Evolutionary conservation across 2,329 filamentous ascomycete genomes (phyloP), one percentile per base, ranked within the genome.

Genomic region (Trichoderma lentiforme): DNA sequence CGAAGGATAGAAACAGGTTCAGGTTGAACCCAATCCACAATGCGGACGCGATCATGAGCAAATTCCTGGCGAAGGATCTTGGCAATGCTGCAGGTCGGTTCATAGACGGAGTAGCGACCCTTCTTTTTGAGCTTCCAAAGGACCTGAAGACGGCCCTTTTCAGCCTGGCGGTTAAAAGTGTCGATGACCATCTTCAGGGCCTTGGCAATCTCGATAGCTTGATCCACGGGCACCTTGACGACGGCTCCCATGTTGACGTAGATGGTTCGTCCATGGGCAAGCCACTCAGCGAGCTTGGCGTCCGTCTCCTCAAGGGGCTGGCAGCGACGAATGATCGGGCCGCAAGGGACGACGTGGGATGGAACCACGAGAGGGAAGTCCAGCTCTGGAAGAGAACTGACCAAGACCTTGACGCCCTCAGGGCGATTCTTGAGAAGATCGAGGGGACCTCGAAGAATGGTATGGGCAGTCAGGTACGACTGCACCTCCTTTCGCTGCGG

Each of bases 241-340:
- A 82, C 78, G 0, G 84, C 84, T 0, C 86, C 86, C 1, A 87
- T 76, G 72, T 85, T 86, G 39, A 88, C 79, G n/a, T 86, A 80
- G 0, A 88, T 76, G 0, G 84, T 87, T 3, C 84, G 83, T 0
- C 78, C 78, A 3, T 77, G 75, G 1, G 75, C 73, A 4, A 87
- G 78, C 86, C 86, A 88, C 1, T 58, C 57, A 1, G 77, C 75
- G 9, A 88, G 76, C n/a, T 82, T 79, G 0, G 82, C 78, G 36
- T 86, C 84, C 0, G 77, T 73, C 2, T 81, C 77, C 14, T 76
- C 61, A 0, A 86, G 78, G 0, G 81, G 71, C 0, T 74, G 69
- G 2, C 79, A 77, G 0, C 77, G 75, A 0, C 83, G 78, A 4
- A 86, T 74, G 12, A 88, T 86, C 0, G 86, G 86, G 0, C 86